Base-by-base conservation (phyloP, 2,329 filamentous ascomycete genomes). In the Phoma sp. region DNA sequence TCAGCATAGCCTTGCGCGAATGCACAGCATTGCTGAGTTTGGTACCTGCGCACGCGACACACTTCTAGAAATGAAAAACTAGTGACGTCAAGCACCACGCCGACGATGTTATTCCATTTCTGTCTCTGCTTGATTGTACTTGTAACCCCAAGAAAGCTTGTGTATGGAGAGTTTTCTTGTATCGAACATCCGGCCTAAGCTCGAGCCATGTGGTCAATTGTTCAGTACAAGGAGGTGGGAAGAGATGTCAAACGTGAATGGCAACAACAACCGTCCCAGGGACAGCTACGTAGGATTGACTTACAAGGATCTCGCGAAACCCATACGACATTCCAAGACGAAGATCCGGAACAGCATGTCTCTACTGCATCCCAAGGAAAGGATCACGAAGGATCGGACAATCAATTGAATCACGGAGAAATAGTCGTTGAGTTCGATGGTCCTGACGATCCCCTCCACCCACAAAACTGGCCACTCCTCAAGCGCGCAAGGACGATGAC, bases 381-480 rank as follows among this genome's bases (percentile, higher is more conserved):
- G 1, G 13, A 12, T 15, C 8, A 13, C n/a, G 24, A 37, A 27
- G 6, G n/a, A 17, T 15, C 12, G 12, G 29, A 15, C 29, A 39
- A 17, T 19, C 7, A 7, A 3, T 24, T 12, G 7, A 17, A 47
- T 1, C 21, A 43, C 6, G 39, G 27, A 5, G 37, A 51, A 17
- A 32, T 33, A 2, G 13, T 40, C 3, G 41, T 52, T 7, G 24
- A 45, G 6, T 21, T 46, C 13, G 12, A 39, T 6, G 29, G 29
- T 9, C 27, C 32, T 31, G 8, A 36, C 13, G 50, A 52, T n/a
- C 50, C 41, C 2, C 40, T 52, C 36, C 22, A 52, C 15, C 43
- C 50, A 25, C 43, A 41, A 21, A 52, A 52, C 9, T 52, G 50
- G 50, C 22, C 50, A 6, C 43, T 52, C 7, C 50, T 35, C 7